Evolutionary conservation across 176 grass and related monocot genomes (phyloP), one percentile per base, ranked within the genome.

Genomic region (Carex kokanica): DNA sequence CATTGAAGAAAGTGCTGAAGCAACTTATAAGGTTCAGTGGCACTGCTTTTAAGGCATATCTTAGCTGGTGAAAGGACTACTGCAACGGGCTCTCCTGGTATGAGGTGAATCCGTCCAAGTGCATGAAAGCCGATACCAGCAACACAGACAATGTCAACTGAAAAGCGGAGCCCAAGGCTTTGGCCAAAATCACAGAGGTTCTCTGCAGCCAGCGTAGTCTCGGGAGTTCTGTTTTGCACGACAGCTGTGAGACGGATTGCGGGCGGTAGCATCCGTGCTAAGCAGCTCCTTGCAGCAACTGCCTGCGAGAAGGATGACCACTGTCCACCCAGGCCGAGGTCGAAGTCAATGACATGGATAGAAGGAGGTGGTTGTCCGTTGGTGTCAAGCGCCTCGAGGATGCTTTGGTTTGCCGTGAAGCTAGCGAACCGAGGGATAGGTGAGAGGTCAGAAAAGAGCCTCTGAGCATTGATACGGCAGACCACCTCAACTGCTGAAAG

Each of bases 251-350:
- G 72, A 23, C 85, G 85, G 59, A 92, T 77, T 1, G 69, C 41
- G 2, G 87, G 82, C 5, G 88, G 74, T 4, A 83, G 14, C 23
- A 82, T 14, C 6, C 63, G 80, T 29, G 80, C 40, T 31, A 65
- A 51, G 66, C 43, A 38, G 60, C 90, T 78, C 31, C 84, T 81
- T 0, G 85, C 78, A 8, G 90, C 88, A 17, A 89, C 67, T 43
- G 86, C 88, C 64, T 92, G 87, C 25, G 85, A 57, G 79, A 92
- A 92, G 68, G 90, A 92, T 21, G 90, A 92, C 90, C 90, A 92
- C 72, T 92, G 90, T 36, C 90, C 88, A 2, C 90, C 90, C 5
- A 92, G 85, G 8, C 90, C 90, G 1, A 92, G 83, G 62, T 92
- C 90, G 40, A 92, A 92, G 69, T 92, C 88, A 16, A 92, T 62